phyloP scores from a whole-genome alignment of 2,329 filamentous ascomycete species.

The Periglandula ipomoeae region DNA sequence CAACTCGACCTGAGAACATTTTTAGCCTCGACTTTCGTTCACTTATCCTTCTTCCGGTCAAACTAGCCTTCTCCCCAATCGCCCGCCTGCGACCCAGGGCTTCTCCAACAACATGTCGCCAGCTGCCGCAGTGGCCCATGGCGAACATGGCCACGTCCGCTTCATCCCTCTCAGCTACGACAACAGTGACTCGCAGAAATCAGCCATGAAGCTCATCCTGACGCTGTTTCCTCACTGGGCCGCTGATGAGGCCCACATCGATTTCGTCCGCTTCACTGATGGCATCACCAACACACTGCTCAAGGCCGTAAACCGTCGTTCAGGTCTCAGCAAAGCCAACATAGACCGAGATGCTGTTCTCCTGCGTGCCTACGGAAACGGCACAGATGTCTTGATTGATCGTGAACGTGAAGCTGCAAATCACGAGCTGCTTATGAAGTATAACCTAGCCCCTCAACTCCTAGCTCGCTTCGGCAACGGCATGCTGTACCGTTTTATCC shows the following conservation, averaged over 20 bases:
- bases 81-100: neutral
- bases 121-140: conserved; percentile 20
- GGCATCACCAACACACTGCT: conserved; percentile 94
- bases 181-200: conserved; percentile 64
- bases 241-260: conserved; percentile 60
- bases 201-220: conserved; percentile 70
- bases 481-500: conserved; percentile 87
- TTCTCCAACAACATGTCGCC: conserved; percentile 22
- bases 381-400: conserved; percentile 92
- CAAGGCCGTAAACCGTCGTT: conserved; percentile 61
- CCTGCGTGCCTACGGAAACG: conserved; percentile 86
- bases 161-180: conserved; percentile 73
- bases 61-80: neutral
- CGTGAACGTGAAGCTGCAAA: conserved; percentile 72
- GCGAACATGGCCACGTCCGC: conserved; percentile 37
- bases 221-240: conserved; percentile 79
- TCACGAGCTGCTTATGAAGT: conserved; percentile 78
- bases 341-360: conserved; percentile 80
- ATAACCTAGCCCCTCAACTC: conserved; percentile 75
- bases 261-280: conserved; percentile 88
- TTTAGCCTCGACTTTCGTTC: neutral
- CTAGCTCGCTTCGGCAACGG: conserved; percentile 93
- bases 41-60: neutral
- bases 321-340: conserved; percentile 59
- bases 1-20: neutral